Evolutionary conservation across 345 rosid genomes (phyloP).

Genomic region (Eucalyptus dawsonii): DNA sequence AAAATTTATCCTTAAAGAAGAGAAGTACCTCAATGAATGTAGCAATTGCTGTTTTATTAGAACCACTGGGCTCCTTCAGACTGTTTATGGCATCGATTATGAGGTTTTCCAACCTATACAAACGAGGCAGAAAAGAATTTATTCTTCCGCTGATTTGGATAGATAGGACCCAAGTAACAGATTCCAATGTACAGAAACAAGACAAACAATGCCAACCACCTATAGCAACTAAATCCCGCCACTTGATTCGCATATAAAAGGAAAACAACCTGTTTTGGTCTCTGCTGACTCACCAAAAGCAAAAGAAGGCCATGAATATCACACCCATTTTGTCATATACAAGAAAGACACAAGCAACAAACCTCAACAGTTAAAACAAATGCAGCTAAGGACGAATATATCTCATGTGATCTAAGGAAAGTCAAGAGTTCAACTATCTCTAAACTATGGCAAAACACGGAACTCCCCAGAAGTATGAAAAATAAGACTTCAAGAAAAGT

Average conservation of each 20-base stretch:
- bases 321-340: not conserved
- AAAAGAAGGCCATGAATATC: not conserved
- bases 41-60: constrained; percentile 77
- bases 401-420: not conserved
- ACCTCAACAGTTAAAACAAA: not conserved
- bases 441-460: not conserved
- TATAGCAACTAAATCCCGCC: not conserved
- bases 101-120: constrained; percentile 73
- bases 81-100: constrained; percentile 78
- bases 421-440: not conserved
- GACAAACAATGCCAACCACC: not conserved
- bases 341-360: not conserved
- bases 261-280: not conserved
- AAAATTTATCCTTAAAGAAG: not conserved
- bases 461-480: not conserved
- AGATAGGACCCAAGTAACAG: not conserved
- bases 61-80: constrained; percentile 90
- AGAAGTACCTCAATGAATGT: constrained; percentile 73
- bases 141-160: not conserved
- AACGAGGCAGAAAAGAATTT: not conserved
- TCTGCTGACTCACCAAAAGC: not conserved
- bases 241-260: not conserved
- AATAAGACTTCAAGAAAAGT: not conserved
- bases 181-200: not conserved
- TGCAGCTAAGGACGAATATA: not conserved